These are phyloP conservation scores for Pythium scleroteichum DNA, from an alignment of 352 stramenopile genomes.

Conservation along the genomic window DNA sequence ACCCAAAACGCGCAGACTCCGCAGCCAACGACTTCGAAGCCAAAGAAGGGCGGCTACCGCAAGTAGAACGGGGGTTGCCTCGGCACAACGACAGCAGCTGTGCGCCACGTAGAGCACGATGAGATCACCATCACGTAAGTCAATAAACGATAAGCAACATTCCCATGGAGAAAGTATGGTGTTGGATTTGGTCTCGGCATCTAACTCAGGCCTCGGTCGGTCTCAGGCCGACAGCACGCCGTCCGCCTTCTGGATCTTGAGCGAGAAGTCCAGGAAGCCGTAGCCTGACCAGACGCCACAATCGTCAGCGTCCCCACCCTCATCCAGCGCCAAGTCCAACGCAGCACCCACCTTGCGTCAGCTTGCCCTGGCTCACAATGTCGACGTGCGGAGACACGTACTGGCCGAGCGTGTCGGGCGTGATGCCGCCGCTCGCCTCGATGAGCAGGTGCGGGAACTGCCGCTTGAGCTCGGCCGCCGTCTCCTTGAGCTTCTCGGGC, in stretches of 20 bases:
- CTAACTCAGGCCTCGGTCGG: too few species aligned
- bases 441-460: slow-evolving; percentile 95
- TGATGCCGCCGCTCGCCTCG: slow-evolving; percentile 98
- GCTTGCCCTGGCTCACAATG: slow-evolving; percentile 96
- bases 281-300: slow-evolving; percentile 68
- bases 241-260: slow-evolving; percentile 94
- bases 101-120: too few species aligned
- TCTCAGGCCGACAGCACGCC: slow-evolving; percentile 46
- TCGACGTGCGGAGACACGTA: slow-evolving; percentile 96
- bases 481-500: slow-evolving; percentile 89
- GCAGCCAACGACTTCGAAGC: neutral
- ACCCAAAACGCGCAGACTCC: neutral
- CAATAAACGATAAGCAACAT: too few species aligned
- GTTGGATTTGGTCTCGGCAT: too few species aligned
- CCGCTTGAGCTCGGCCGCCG: slow-evolving; percentile 91
- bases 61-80: neutral
- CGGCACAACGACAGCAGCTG: neutral
- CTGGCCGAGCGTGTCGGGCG: slow-evolving; percentile 89
- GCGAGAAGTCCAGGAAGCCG: slow-evolving; percentile 95
- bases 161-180: too few species aligned
- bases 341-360: slow-evolving; percentile 91
- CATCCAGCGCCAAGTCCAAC: neutral
- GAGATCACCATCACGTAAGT: too few species aligned
- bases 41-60: neutral
- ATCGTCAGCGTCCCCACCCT: neutral